Evolutionary conservation across 257 asterid genomes (phyloP).

Genomic region (Thymus mandschuricus): DNA sequence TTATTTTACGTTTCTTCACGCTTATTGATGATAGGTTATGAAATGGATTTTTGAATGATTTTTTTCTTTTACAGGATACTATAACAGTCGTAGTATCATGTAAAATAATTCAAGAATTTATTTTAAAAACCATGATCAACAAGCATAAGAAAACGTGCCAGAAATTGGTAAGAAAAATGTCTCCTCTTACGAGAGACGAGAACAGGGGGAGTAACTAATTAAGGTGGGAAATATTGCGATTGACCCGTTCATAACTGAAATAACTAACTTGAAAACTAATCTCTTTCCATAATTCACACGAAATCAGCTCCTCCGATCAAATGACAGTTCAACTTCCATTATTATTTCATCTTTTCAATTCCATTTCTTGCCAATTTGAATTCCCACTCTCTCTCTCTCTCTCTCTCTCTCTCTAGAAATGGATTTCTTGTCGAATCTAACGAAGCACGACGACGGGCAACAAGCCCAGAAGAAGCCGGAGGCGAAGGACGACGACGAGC

Average conservation of each 20-base stretch:
- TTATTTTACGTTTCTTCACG: too few species aligned
- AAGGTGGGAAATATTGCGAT: too few species aligned
- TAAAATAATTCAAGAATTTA: too few species aligned
- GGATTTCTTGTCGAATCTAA: constrained; percentile 40
- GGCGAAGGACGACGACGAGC: background rate
- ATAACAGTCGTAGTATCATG: too few species aligned
- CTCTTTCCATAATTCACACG: constrained; percentile 5
- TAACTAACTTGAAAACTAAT: constrained; percentile 5
- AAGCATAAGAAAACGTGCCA: too few species aligned
- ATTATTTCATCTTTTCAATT: background rate
- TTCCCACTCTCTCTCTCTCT: background rate
- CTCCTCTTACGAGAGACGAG: too few species aligned
- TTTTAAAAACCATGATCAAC: too few species aligned
- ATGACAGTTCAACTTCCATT: constrained; percentile 1
- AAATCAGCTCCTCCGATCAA: constrained; percentile 33
- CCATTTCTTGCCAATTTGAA: background rate
- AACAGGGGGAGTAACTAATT: too few species aligned
- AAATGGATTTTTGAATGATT: too few species aligned
- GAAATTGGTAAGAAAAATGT: too few species aligned
- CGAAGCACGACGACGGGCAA: constrained; percentile 18
- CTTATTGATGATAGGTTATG: too few species aligned
- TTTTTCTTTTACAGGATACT: too few species aligned
- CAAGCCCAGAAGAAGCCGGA: constrained; percentile 1
- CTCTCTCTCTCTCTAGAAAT: constrained; percentile 23
- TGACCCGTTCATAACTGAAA: constrained; percentile 31